Evolutionary conservation across 306 rosid genomes (phyloP).

Genomic region (Vigna angularis): DNA sequence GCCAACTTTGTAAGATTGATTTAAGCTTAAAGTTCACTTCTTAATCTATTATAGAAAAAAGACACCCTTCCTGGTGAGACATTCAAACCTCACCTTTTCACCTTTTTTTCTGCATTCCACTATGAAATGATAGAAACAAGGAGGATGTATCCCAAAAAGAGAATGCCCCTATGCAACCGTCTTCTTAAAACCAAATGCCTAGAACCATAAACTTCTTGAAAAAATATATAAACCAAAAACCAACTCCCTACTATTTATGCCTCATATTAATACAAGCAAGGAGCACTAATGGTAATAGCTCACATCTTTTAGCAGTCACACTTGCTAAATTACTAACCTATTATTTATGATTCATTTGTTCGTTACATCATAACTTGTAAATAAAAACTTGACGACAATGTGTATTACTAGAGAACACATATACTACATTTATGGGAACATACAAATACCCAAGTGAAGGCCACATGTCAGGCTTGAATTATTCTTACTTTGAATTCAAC

Average conservation of each 20-base stretch:
- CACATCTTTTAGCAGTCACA: slow-evolving; percentile 16
- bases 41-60: neutral
- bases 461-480: slow-evolving; percentile 24
- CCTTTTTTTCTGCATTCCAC: neutral
- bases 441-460: slow-evolving; percentile 35
- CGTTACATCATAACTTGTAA: neutral
- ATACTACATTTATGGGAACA: slow-evolving; percentile 35
- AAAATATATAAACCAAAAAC: slow-evolving; percentile 1
- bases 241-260: slow-evolving; percentile 21
- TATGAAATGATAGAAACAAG: slow-evolving; percentile 15
- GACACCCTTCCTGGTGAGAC: neutral
- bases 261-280: slow-evolving; percentile 9
- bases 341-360: slow-evolving; percentile 25
- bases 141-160: neutral
- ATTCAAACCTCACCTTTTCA: neutral
- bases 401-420: slow-evolving; percentile 24
- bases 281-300: neutral
- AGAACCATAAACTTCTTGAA: neutral
- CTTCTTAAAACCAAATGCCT: slow-evolving; percentile 2
- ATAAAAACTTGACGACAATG: slow-evolving; percentile 22
- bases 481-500: slow-evolving; percentile 82
- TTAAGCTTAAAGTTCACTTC: too few relatives aligned
- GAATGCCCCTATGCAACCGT: neutral
- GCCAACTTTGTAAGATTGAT: too few relatives aligned
- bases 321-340: slow-evolving; percentile 16